Base-by-base conservation (phyloP, 805 yeast genomes). In the Yueomyces sp. region DNA sequence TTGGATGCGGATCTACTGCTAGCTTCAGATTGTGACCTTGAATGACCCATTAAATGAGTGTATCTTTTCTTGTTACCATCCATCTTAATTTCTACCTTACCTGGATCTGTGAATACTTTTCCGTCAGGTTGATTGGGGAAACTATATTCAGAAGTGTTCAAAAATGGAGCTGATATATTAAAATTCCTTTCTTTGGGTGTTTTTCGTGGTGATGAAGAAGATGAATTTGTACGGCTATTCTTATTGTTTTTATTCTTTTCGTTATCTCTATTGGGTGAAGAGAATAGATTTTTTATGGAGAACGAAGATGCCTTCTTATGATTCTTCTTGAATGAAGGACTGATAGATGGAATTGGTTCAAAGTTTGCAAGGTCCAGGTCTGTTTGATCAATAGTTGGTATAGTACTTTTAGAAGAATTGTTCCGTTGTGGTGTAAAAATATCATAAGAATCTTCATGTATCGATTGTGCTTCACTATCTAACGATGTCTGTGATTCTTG, bases 281-380 rank as follows among this genome's bases (percentile, higher is more conserved):
- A 56, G 47, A 62, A 62, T 26, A 62, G 41, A 38, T 51, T 59
- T 41, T 54, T 62, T 28, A 62, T 43, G 2, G 62, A 59, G 28
- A 63, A 52, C 1, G 60, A 51, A 3, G 55, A 46, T 45, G 60
- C 58, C 41, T 57, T 55, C 40, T 52, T 53, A 43, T 59, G 63
- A 28, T 53, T 30, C 40, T 49, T 45, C 28, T 43, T 44, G 28
- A 48, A 33, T 28, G 36, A 39, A 31, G 49, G 55, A 31, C 36
- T 31, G n/a, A n/a, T 9, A 9, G 6, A 6, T 38, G 31, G 26
- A 28, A n/a, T 36, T 5, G 43, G 12, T 19, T 19, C 19, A 19
- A 19, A 19, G 19, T 19, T 19, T 19, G 19, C 19, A 19, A 19
- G 19, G 19, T 19, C 19, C 19, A 19, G 19, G 19, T 19, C 19